A percentile compares a stretch with the other conserved stretches of the same genome.
These are phyloP conservation scores for Verticillium dahliae DNA, from an alignment of 2,329 filamentous ascomycete species.

Conservation along the genomic window DNA sequence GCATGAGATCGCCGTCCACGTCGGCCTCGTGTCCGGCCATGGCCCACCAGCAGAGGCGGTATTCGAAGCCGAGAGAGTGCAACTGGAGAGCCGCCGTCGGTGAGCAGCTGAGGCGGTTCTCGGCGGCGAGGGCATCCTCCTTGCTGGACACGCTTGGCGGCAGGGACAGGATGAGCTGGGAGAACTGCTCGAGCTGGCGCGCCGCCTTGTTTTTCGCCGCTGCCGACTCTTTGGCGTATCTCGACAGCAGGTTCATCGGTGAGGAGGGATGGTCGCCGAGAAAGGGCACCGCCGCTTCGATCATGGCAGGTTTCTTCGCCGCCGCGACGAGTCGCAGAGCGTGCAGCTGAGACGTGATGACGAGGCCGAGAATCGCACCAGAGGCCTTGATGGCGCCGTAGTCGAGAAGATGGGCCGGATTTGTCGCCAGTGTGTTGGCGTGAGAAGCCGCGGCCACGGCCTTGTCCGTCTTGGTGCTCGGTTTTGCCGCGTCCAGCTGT, in stretches of 20 bases:
- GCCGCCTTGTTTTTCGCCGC: slow-evolving; percentile 50
- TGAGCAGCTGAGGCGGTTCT: slow-evolving; percentile 46
- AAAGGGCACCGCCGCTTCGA: slow-evolving; percentile 50
- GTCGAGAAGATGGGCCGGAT: slow-evolving; percentile 54
- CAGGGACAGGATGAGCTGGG: slow-evolving; percentile 58
- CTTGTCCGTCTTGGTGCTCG: slow-evolving; percentile 1
- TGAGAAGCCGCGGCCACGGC: background rate
- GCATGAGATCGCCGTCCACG: slow-evolving; percentile 56
- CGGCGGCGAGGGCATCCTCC: slow-evolving; percentile 50
- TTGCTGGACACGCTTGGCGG: slow-evolving; percentile 60
- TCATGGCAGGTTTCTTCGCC: slow-evolving; percentile 50
- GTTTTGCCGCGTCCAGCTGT: slow-evolving; percentile 4
- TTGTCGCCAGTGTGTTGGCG: slow-evolving; percentile 22
- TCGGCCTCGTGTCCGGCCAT: slow-evolving; percentile 54
- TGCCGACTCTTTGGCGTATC: slow-evolving; percentile 32
- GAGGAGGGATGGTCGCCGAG: slow-evolving; percentile 49
- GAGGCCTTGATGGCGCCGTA: slow-evolving; percentile 42
- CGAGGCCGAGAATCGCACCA: slow-evolving; percentile 40
- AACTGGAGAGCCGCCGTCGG: slow-evolving; percentile 55
- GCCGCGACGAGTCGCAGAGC: slow-evolving; percentile 56
- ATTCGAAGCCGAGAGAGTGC: slow-evolving; percentile 56
- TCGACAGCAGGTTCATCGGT: slow-evolving; percentile 49
- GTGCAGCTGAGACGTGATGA: slow-evolving; percentile 60
- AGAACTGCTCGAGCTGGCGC: slow-evolving; percentile 60
- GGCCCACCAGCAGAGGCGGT: slow-evolving; percentile 60